A percentile compares a stretch with the other conserved stretches of the same genome.
These are phyloP conservation scores for Russula lepida DNA, from an alignment of 768 basidiomycete species.

Conservation along the genomic window DNA sequence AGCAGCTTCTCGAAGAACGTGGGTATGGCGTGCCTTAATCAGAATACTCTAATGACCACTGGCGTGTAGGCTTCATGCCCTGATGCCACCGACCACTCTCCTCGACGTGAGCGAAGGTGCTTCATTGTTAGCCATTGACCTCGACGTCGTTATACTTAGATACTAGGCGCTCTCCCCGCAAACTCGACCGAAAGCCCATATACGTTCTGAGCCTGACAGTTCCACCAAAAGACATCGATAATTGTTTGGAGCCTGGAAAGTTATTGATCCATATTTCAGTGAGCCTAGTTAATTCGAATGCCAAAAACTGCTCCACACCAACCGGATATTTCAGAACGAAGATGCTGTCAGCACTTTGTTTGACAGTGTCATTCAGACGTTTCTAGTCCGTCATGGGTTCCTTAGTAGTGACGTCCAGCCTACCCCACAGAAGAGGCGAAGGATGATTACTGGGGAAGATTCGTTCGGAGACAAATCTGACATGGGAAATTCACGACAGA, in stretches of 20 bases:
- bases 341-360: slow-evolving; percentile 48
- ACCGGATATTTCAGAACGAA: slow-evolving; percentile 40
- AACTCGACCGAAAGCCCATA: slow-evolving; percentile 68
- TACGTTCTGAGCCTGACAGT: slow-evolving; percentile 74
- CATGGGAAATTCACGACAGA: neutral
- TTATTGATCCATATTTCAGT: slow-evolving; percentile 60
- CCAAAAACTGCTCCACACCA: slow-evolving; percentile 10
- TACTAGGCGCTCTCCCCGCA: slow-evolving; percentile 65
- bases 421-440: slow-evolving; percentile 47
- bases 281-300: slow-evolving; percentile 18
- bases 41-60: slow-evolving; percentile 19
- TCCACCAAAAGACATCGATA: slow-evolving; percentile 61
- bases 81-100: neutral
- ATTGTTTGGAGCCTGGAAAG: slow-evolving; percentile 76
- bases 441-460: slow-evolving; percentile 21
- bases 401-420: slow-evolving; percentile 25
- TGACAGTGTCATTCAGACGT: slow-evolving; percentile 47
- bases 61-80: slow-evolving; percentile 14
- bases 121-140: slow-evolving; percentile 15
- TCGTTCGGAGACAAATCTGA: neutral
- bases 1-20: slow-evolving; percentile 76
- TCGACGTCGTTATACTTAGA: slow-evolving; percentile 32
- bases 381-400: slow-evolving; percentile 60
- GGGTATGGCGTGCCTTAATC: neutral
- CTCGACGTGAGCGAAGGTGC: slow-evolving; percentile 1